A percentile compares a stretch with the other conserved stretches of the same genome.
Evolutionary conservation across 352 stramenopile genomes (phyloP).

Genomic region (Phytopythium ostracodes): DNA sequence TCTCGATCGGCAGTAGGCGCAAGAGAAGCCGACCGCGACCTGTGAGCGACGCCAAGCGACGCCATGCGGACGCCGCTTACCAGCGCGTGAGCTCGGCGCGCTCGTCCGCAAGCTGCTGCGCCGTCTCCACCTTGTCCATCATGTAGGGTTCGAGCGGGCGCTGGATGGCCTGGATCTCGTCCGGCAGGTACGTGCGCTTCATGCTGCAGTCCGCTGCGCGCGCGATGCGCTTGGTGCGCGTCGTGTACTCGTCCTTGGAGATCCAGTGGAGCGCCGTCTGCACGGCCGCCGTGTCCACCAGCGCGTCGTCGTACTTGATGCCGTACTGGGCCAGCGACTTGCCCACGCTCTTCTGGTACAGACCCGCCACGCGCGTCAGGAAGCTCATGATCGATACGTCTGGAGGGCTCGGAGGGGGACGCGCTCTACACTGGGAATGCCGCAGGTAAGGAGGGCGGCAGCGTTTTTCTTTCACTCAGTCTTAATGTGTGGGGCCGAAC

Average conservation of each 20-base stretch:
- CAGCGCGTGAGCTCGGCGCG: constrained; percentile 77
- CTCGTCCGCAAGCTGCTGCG: constrained; percentile 63
- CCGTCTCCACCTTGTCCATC: constrained; percentile 42
- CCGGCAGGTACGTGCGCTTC: constrained; percentile 82
- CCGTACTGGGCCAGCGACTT: constrained; percentile 79
- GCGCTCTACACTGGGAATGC: neutral
- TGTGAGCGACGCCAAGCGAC: too few species aligned
- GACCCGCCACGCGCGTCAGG: constrained; percentile 49
- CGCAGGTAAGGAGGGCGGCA: too few species aligned
- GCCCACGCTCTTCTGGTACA: constrained; percentile 84
- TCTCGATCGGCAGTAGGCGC: too few species aligned
- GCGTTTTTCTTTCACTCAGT: too few species aligned
- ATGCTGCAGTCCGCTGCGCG: constrained; percentile 79
- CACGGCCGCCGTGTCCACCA: constrained; percentile 79
- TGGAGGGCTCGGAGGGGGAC: too few species aligned
- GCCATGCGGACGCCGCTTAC: constrained; percentile 36
- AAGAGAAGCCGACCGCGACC: too few species aligned
- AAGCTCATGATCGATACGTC: constrained; percentile 32
- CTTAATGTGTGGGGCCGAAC: too few species aligned
- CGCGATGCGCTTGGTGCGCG: constrained; percentile 75
- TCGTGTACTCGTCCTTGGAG: constrained; percentile 66
- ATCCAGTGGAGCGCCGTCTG: constrained; percentile 82
- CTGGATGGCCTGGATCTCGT: constrained; percentile 87
- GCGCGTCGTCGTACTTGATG: constrained; percentile 84
- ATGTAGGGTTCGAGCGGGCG: constrained; percentile 78